phyloP scores from a whole-genome alignment of 768 basidiomycete species.

The Galerina marginata region DNA sequence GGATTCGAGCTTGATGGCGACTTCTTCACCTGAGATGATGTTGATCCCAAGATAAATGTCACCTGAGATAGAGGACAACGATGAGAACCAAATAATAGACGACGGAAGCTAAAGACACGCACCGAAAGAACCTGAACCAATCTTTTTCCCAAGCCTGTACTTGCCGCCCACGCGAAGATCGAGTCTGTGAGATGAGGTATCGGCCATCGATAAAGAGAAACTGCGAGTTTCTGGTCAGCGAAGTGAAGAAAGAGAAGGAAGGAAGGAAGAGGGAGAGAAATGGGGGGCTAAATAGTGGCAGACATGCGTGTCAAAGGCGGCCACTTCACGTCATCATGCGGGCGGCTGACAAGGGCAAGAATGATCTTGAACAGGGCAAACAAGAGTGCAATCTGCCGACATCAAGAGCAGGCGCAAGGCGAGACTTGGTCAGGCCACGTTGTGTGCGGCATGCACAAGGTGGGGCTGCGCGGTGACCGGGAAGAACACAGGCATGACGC shows the following conservation, averaged over 20 bases:
- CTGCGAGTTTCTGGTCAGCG: slow-evolving; percentile 18
- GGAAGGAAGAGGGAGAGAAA: slow-evolving; percentile 29
- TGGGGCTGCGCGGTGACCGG: slow-evolving; percentile 10
- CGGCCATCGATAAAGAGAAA: slow-evolving; percentile 63
- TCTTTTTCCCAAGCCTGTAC: slow-evolving; percentile 99
- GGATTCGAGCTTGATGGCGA: slow-evolving; percentile 99
- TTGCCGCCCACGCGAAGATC: slow-evolving; percentile 92
- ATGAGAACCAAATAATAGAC: slow-evolving; percentile 14
- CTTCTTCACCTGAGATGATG: slow-evolving; percentile 99
- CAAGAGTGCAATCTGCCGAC: slow-evolving; percentile 1
- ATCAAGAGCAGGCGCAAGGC: slow-evolving; percentile 20
- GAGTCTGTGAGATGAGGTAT: slow-evolving; percentile 70
- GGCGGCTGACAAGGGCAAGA: slow-evolving; percentile 31
- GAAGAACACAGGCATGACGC: background rate
- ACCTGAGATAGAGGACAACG: slow-evolving; percentile 50
- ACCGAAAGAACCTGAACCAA: slow-evolving; percentile 98
- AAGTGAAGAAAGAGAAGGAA: slow-evolving; percentile 19
- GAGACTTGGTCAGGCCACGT: slow-evolving; percentile 26
- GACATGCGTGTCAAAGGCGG: slow-evolving; percentile 49
- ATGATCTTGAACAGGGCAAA: slow-evolving; percentile 12
- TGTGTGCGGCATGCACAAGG: slow-evolving; percentile 21
- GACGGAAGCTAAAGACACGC: slow-evolving; percentile 35
- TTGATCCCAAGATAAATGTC: slow-evolving; percentile 99
- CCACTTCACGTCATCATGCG: slow-evolving; percentile 40
- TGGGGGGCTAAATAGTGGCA: slow-evolving; percentile 42